These are phyloP conservation scores for Plasmodium ovale DNA, from an alignment of 169 alveolate genomes.

Conservation along the genomic window DNA sequence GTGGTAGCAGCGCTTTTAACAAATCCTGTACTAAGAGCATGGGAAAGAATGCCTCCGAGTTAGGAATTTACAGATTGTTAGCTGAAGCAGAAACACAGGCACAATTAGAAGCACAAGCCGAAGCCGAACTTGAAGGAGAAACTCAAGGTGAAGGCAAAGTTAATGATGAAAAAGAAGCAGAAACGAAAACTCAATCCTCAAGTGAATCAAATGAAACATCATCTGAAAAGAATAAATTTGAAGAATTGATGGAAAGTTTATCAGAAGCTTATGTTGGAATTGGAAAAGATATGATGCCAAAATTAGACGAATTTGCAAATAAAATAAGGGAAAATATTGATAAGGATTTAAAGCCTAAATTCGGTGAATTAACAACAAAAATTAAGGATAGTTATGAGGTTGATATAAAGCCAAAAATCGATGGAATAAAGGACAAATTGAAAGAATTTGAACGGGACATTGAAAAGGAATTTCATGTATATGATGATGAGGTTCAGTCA, in stretches of 20 bases:
- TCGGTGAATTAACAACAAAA: conserved; percentile 6
- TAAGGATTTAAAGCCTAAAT: conserved; percentile 12
- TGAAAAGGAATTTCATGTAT: background rate
- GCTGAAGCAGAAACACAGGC: conserved; percentile 25
- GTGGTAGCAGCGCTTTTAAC: background rate
- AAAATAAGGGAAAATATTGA: background rate
- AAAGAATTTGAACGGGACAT: conserved; percentile 8
- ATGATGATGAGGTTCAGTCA: too few species aligned
- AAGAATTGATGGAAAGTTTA: background rate
- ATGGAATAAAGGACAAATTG: conserved; percentile 5
- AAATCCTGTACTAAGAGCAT: background rate
- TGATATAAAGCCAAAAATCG: background rate
- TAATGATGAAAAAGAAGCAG: too few species aligned
- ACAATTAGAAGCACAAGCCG: too few species aligned
- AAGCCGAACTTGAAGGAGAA: too few species aligned
- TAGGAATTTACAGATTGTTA: conserved; percentile 4
- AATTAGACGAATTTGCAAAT: conserved; percentile 12
- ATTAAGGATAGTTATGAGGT: background rate
- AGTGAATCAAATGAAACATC: conserved; percentile 6
- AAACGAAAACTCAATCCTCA: too few species aligned
- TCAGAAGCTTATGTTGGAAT: conserved; percentile 1
- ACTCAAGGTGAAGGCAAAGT: too few species aligned
- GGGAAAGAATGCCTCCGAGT: conserved; percentile 3
- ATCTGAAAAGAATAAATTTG: background rate
- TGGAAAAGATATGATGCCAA: conserved; percentile 13